These are phyloP conservation scores for Coniochaeta sp. DNA, from an alignment of 2,329 filamentous ascomycete genomes.

Conservation along the genomic window DNA sequence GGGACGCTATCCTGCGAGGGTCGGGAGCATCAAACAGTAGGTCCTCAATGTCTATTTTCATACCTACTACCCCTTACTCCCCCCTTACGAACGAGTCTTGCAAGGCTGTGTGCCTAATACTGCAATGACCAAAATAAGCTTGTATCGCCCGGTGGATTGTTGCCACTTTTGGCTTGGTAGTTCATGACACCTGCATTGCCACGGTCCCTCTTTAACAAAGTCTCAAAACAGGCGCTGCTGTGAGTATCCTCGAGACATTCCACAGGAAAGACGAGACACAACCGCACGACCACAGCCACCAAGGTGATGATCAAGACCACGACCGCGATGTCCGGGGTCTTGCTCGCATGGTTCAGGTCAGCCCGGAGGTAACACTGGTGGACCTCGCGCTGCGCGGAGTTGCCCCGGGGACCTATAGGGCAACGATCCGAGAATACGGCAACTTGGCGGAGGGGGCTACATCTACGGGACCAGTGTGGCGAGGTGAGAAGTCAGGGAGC, in stretches of 20 bases:
- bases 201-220: neutral
- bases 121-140: neutral
- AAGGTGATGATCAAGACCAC: conserved; percentile 18
- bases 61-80: neutral
- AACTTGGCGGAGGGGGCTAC: conserved; percentile 79
- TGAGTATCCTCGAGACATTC: conserved; percentile 88
- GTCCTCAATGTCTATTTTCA: conserved; percentile 23
- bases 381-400: conserved; percentile 84
- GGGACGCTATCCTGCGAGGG: conserved; percentile 89
- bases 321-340: conserved; percentile 68
- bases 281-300: conserved; percentile 44
- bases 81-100: neutral
- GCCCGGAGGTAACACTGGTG: conserved; percentile 68
- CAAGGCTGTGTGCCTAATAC: neutral
- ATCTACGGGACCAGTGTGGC: conserved; percentile 79
- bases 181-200: neutral
- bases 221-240: conserved; percentile 58
- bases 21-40: conserved; percentile 78
- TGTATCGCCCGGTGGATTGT: neutral
- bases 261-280: neutral
- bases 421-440: conserved; percentile 77
- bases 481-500: conserved; percentile 26
- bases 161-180: neutral
- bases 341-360: conserved; percentile 89
- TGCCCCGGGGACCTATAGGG: conserved; percentile 71